Percentiles rank a stretch among this genome's conserved stretches.
Conservation (phyloP, 345 rosid genomes). For the Corchorus olitorius region DNA sequence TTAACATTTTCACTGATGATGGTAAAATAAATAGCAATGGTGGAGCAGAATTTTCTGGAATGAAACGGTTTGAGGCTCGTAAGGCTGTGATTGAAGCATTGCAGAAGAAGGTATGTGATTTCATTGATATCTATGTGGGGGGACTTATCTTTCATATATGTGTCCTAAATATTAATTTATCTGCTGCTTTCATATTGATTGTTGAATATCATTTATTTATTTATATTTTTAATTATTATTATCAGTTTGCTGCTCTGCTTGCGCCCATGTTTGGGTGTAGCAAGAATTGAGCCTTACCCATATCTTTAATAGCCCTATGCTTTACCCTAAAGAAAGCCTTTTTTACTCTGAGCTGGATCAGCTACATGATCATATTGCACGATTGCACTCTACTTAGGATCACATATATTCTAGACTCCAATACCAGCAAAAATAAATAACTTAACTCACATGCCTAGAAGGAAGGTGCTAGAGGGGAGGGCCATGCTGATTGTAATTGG, state of each 20-base stretch:
- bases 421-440: background rate
- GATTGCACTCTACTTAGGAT: background rate
- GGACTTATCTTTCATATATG: background rate
- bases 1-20: constrained; percentile 89
- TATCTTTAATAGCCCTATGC: background rate
- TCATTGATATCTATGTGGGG: background rate
- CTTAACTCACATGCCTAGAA: background rate
- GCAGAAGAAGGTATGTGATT: constrained; percentile 52
- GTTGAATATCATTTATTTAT: background rate
- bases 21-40: constrained; percentile 89
- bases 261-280: background rate
- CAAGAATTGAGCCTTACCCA: background rate
- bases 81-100: constrained; percentile 76
- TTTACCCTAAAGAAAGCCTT: background rate
- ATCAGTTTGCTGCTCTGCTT: background rate
- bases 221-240: background rate
- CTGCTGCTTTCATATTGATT: background rate
- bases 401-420: background rate
- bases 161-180: background rate
- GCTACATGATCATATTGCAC: background rate
- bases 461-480: background rate
- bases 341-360: background rate
- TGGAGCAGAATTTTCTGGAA: constrained; percentile 69
- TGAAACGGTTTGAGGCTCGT: constrained; percentile 94
- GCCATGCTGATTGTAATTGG: background rate